Base-by-base conservation (phyloP, 2,329 filamentous ascomycete species). In the Ceratocystis colombiana region DNA sequence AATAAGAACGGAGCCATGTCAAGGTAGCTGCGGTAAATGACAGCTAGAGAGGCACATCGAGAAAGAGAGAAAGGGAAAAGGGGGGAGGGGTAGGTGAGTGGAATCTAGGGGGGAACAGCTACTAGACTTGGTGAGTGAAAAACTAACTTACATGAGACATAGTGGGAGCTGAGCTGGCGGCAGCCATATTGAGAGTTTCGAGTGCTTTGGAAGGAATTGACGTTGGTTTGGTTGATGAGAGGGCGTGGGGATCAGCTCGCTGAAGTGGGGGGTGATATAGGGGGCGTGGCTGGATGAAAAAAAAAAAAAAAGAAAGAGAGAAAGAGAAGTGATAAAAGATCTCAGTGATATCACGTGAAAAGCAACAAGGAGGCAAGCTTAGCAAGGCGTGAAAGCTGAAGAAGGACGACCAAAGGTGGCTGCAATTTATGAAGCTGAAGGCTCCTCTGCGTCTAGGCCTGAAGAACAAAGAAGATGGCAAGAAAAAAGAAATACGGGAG, bases 81-180 rank as follows among this genome's bases (percentile, higher is more conserved):
- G 37, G 37, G 22, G 2, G 22, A 22, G 22, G 22, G 22, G 22
- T 22, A 22, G 12, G 33, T 37, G 33, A 37, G 10, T 4, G 8
- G 37, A 41, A 12, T 12, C 10, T 12, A 12, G 37, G 37, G 15
- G 25, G 25, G 33, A 28, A 28, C 8, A 33, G 25, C 30, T 57
- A 17, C 12, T 28, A 8, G 17, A 28, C 30, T 57, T 28, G 53
- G 37, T 41, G 37, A 41, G 37, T 41, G 37, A 41, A n/a, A 22
- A 57, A 4, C 8, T 30, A 41, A 57, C 53, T 57, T 57, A 57
- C 53, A 57, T 57, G 53, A 22, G 53, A 57, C 53, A 57, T 20
- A 6, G 30, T 10, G 20, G 22, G 53, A 30, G 53, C 53, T 57
- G 53, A 57, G 1, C 53, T 28, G 22, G 53, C 53, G 53, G 53